Percentiles rank a stretch among this genome's conserved stretches.
These are phyloP conservation scores for Candida orba DNA, from an alignment of 805 yeast genomes.

Conservation along the genomic window DNA sequence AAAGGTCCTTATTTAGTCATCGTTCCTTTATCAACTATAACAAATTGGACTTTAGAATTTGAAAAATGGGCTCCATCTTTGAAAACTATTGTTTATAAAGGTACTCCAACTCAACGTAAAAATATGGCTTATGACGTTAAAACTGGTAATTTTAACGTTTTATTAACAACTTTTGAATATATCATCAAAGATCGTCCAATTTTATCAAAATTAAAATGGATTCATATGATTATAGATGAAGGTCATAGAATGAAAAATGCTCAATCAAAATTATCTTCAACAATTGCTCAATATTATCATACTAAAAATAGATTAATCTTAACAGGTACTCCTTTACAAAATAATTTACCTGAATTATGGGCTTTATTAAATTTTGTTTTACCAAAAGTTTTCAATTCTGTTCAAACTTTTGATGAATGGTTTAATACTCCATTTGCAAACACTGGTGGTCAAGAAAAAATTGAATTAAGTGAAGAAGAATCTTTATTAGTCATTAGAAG, in stretches of 20 bases:
- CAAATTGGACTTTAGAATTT: constrained; percentile 81
- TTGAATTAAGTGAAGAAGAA: constrained; percentile 82
- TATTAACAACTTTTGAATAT: constrained; percentile 77
- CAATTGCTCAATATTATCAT: constrained; percentile 63
- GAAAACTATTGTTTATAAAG: constrained; percentile 67
- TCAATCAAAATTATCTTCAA: constrained; percentile 62
- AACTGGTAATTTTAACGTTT: constrained; percentile 64
- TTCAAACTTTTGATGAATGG: constrained; percentile 84
- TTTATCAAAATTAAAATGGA: constrained; percentile 63
- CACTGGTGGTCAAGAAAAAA: constrained; percentile 74
- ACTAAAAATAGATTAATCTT: constrained; percentile 73
- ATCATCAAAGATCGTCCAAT: constrained; percentile 71
- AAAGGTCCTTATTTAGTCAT: constrained; percentile 70
- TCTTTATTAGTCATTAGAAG: constrained; percentile 73
- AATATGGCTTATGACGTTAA: constrained; percentile 56
- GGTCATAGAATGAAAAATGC: constrained; percentile 87
- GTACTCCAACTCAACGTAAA: constrained; percentile 67
- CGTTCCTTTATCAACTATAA: constrained; percentile 77
- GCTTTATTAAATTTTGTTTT: constrained; percentile 74
- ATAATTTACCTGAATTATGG: constrained; percentile 81
- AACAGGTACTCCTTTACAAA: constrained; percentile 85
- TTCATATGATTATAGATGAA: constrained; percentile 86
- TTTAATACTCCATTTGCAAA: constrained; percentile 84
- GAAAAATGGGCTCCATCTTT: constrained; percentile 86
- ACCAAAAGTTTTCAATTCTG: constrained; percentile 81